Evolutionary conservation across 352 stramenopile genomes (phyloP), one percentile per base, ranked within the genome.

Genomic region (Pythium phragmiticola): DNA sequence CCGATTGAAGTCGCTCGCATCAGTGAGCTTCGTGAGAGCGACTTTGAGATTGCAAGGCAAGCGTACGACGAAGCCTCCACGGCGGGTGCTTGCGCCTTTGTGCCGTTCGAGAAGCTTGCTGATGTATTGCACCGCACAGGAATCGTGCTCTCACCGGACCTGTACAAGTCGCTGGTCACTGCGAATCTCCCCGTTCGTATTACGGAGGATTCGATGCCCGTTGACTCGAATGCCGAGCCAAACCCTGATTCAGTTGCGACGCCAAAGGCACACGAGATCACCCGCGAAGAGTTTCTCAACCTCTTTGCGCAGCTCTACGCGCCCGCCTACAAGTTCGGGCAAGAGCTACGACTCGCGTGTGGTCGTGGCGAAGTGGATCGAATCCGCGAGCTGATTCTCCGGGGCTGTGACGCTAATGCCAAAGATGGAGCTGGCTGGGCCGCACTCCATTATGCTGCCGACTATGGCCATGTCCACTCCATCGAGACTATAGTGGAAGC

Each of bases 321-420:
- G 0, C 84, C 84, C 4, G 80, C 80, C 3, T 89, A 87, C 68
- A 90, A 90, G 59, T 90, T 76, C 43, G 81, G 84, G 0, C 78
- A 92, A 42, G 72, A 88, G 16, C 66, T 92, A 2, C 78, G 84
- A 2, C 43, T 87, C 0, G 77, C 74, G 0, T 88, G 76, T 65
- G 80, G 82, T 34, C 80, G 84, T n/a, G 78, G 78, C 0, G 66
- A 87, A 45, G 13, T 78, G 4, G 69, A 84, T 1, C 55, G 71
- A 0, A 68, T 88, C 0, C 49, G 63, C 13, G 78, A 91, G 57
- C 72, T 72, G 56, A 71, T 88, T 39, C 67, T 62, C 50, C 76
- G 78, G 8, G 82, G 84, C 7, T 93, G 82, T 51, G 78, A 93
- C 46, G 60, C 74, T 8, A 90, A 87, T 28, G 73, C 75, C 2